phyloP scores from a whole-genome alignment of 1,284 basidiomycete species.

The Rhodotorula sp. region DNA sequence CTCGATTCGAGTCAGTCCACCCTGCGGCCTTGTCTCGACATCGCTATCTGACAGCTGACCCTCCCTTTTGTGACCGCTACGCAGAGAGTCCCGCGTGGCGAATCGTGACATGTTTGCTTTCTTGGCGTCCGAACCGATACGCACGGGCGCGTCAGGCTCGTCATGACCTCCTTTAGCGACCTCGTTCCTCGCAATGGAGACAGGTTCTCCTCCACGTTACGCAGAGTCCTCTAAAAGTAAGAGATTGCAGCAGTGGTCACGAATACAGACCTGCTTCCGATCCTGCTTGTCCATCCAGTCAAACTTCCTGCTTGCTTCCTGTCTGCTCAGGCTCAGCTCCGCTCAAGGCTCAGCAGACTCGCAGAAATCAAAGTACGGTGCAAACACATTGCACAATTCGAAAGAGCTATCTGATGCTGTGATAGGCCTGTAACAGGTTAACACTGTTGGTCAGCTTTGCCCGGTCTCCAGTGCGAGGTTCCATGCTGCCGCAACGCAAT shows the following conservation, averaged over 20 bases:
- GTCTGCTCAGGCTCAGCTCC: too few species aligned
- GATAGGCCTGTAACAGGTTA: background rate
- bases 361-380: too few species aligned
- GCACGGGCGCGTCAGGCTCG: background rate
- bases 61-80: too few species aligned
- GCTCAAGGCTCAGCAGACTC: too few species aligned
- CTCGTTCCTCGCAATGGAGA: background rate
- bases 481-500: background rate
- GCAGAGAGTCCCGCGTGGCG: constrained; percentile 32
- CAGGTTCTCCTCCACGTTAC: background rate
- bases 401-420: background rate
- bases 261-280: too few species aligned
- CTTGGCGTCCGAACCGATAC: constrained; percentile 29
- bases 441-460: background rate
- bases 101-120: constrained; percentile 37
- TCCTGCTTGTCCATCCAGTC: too few species aligned
- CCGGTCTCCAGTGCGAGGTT: background rate
- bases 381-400: background rate
- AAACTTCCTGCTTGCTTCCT: too few species aligned
- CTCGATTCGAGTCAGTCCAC: constrained; percentile 63
- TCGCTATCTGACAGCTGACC: background rate
- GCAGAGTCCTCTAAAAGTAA: background rate
- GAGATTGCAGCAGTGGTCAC: background rate
- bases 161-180: background rate
- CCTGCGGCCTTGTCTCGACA: background rate